Evolutionary conservation across 2,329 filamentous ascomycete species (phyloP).

Genomic region (Nemania sp.): DNA sequence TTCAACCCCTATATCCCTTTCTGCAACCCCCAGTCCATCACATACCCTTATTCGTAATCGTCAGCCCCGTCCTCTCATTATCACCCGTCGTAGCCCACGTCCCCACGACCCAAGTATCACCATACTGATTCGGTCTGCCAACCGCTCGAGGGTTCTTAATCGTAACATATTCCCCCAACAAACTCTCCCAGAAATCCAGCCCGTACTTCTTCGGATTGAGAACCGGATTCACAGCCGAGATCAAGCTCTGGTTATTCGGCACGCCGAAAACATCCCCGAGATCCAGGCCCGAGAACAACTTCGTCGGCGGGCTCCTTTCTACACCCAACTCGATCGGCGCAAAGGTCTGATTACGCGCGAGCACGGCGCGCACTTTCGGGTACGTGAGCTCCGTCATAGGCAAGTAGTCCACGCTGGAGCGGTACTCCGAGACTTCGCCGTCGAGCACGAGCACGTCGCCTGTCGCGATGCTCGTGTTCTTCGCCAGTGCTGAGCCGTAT

Average conservation of each 20-base stretch:
- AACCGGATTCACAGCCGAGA: constrained; percentile 63
- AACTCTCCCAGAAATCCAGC: constrained; percentile 74
- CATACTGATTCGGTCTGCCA: constrained; percentile 63
- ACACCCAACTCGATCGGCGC: constrained; percentile 63
- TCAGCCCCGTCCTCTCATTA: constrained; percentile 67
- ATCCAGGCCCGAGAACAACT: constrained; percentile 64
- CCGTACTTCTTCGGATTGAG: constrained; percentile 65
- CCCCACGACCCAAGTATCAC: constrained; percentile 71
- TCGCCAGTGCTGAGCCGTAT: constrained; percentile 55
- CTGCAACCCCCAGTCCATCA: background rate
- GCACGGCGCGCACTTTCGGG: constrained; percentile 55
- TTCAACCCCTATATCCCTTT: background rate
- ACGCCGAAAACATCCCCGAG: constrained; percentile 66
- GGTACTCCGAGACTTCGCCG: constrained; percentile 61
- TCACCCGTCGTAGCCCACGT: constrained; percentile 65
- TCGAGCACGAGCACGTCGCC: constrained; percentile 66
- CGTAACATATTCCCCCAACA: constrained; percentile 69
- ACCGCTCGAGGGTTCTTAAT: constrained; percentile 60
- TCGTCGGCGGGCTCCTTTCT: constrained; percentile 60
- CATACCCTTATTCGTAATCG: constrained; percentile 59
- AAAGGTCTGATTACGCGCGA: constrained; percentile 58
- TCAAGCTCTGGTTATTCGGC: constrained; percentile 62
- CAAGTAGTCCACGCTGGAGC: constrained; percentile 59
- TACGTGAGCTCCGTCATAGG: constrained; percentile 65
- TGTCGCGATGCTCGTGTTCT: constrained; percentile 52